Evolutionary conservation across 2,329 filamentous ascomycete genomes (phyloP).

Genomic region (Chrysosporium queenslandicum): DNA sequence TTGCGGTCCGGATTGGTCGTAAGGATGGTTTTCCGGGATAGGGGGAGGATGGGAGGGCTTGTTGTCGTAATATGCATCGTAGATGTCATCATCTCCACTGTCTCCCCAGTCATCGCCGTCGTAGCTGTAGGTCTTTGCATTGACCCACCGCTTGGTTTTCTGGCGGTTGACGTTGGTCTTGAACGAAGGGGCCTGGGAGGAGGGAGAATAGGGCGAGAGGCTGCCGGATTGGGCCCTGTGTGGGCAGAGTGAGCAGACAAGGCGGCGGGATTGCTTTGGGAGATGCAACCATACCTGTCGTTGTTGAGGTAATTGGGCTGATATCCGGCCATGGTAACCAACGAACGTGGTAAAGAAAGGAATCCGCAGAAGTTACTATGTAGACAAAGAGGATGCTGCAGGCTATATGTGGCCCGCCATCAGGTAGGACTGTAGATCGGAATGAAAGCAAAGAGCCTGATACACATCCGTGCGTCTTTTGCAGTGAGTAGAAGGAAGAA

Average conservation of each 20-base stretch:
- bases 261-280: neutral
- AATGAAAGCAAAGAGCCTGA: too few species aligned
- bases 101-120: constrained; percentile 91
- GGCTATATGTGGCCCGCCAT: neutral
- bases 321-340: constrained; percentile 6
- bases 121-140: constrained; percentile 76
- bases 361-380: too few species aligned
- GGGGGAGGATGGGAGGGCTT: neutral
- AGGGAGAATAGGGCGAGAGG: neutral
- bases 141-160: constrained; percentile 91
- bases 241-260: neutral
- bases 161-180: constrained; percentile 77
- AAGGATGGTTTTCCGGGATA: neutral
- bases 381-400: neutral
- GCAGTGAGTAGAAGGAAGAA: too few species aligned
- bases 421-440: neutral
- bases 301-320: constrained; percentile 6
- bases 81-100: constrained; percentile 51
- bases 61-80: constrained; percentile 41
- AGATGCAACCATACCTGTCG: neutral
- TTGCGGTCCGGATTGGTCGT: neutral
- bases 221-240: neutral
- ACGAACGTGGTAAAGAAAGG: neutral
- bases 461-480: too few species aligned
- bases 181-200: constrained; percentile 48